These are phyloP conservation scores for Phialocephala sp. DNA, from an alignment of 2,329 filamentous ascomycete genomes.

Conservation along the genomic window DNA sequence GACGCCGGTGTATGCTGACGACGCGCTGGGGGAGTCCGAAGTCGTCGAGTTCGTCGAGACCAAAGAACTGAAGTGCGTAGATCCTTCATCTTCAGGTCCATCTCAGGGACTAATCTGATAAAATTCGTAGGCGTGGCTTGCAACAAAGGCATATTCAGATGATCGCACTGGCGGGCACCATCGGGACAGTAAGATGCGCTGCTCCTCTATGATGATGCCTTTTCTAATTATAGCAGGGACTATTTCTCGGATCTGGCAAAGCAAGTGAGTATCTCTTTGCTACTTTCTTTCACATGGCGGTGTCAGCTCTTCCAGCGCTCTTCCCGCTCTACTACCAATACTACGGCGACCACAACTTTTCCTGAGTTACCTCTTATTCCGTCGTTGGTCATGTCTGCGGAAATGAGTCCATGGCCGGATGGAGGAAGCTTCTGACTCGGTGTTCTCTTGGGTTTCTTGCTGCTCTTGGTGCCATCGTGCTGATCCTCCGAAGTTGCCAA, in stretches of 20 bases:
- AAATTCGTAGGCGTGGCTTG: constrained; percentile 47
- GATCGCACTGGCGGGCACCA: constrained; percentile 52
- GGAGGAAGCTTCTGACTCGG: neutral
- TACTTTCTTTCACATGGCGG: too few species aligned
- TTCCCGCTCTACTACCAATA: too few species aligned
- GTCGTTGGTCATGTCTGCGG: too few species aligned
- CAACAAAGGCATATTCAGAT: constrained; percentile 51
- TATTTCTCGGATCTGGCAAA: constrained; percentile 27
- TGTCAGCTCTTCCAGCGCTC: too few species aligned
- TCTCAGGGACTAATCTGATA: constrained; percentile 4
- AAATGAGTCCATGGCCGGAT: neutral
- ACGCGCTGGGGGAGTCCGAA: constrained; percentile 9
- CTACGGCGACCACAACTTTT: too few species aligned
- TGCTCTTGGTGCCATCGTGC: neutral
- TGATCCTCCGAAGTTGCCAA: constrained; percentile 44
- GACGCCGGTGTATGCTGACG: constrained; percentile 14
- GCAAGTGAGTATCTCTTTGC: constrained; percentile 1
- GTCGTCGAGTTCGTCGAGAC: constrained; percentile 30
- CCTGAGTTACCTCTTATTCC: too few species aligned
- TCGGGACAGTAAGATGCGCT: constrained; percentile 47
- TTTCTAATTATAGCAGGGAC: constrained; percentile 24
- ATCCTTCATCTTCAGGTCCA: neutral
- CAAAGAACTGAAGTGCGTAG: constrained; percentile 29
- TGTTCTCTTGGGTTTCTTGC: constrained; percentile 11
- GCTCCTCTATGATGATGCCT: neutral